Conservation (phyloP, 495 filamentous ascomycete genomes). For the Penicillium roqueforti region DNA sequence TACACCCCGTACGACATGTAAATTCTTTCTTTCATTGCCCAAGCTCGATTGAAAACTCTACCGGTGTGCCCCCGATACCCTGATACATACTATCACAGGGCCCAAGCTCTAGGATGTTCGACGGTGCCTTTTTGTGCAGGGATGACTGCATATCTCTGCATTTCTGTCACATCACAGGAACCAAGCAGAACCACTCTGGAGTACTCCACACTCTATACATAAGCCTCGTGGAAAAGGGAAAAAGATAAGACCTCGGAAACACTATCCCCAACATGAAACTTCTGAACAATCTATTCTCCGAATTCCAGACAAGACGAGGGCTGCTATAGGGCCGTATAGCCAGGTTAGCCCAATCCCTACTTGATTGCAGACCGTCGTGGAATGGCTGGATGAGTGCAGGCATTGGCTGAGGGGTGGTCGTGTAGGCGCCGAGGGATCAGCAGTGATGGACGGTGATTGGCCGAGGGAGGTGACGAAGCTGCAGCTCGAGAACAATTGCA, state of each 20-base stretch:
- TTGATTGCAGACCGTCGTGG: neutral
- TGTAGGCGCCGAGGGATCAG: slow-evolving; percentile 27
- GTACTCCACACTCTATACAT: neutral
- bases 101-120: slow-evolving; percentile 26
- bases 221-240: neutral
- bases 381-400: neutral
- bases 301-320: neutral
- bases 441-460: slow-evolving; percentile 25
- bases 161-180: slow-evolving; percentile 24
- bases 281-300: neutral
- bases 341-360: neutral
- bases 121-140: slow-evolving; percentile 21
- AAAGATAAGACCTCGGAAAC: slow-evolving; percentile 3
- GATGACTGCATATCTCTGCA: slow-evolving; percentile 11
- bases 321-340: neutral
- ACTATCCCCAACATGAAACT: slow-evolving; percentile 2
- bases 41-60: slow-evolving; percentile 24
- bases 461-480: slow-evolving; percentile 23
- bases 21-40: neutral
- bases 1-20: slow-evolving; percentile 1
- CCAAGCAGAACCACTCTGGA: neutral
- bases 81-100: slow-evolving; percentile 22
- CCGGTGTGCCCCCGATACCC: slow-evolving; percentile 5
- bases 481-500: slow-evolving; percentile 26
- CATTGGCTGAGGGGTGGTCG: slow-evolving; percentile 18